Base-by-base conservation (phyloP, 2,329 filamentous ascomycete genomes). In the Colletotrichum caudatum region DNA sequence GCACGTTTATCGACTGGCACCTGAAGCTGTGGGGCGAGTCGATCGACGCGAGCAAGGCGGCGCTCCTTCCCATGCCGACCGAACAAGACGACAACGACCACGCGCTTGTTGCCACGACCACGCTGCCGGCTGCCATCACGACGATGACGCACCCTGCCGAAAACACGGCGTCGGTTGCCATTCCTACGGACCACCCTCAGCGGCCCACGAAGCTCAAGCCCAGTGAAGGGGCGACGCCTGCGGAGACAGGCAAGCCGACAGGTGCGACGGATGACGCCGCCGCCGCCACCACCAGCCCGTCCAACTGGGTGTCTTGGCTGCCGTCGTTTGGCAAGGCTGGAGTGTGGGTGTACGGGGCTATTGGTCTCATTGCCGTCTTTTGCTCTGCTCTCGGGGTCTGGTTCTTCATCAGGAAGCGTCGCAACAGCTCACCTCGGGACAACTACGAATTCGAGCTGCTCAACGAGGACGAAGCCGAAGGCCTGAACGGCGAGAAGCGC, bases 391-490 rank as follows among this genome's bases (percentile, higher is more conserved):
- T 99, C 0, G 93, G 90, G n/a, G 85, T 91, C 54, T 98, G 95
- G 84, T 89, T 97, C 76, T 94, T 89, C 81, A 84, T 95, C 69
- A 93, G 94, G 54, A 91, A 94, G 37, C 91, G 93, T 69, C 93
- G 91, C 79, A 90, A 92, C 51, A 94, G 93, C 81, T 90, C 90
- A 80, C 87, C 91, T 4, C 90, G 93, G 61, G 93, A 95, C 77
- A 91, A 92, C 79, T 98, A 98, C 81, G 95, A 98, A 76, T 99
- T 99, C 76, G 95, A 97, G 82, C 91, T 97, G 74, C 87, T 99
- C 59, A 92, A 96, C 76, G 92, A 95, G 67, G 92, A 94, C 26
- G 94, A 97, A 76, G 85, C 87, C 20, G 85, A 91, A 75, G 86
- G 87, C 37, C 80, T 90, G 5, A 84, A 83, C 64, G 82, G 79